A percentile compares a stretch with the other conserved stretches of the same genome.
These are phyloP conservation scores for Gymnopilus junonius DNA, from an alignment of 768 basidiomycete species.

Conservation along the genomic window DNA sequence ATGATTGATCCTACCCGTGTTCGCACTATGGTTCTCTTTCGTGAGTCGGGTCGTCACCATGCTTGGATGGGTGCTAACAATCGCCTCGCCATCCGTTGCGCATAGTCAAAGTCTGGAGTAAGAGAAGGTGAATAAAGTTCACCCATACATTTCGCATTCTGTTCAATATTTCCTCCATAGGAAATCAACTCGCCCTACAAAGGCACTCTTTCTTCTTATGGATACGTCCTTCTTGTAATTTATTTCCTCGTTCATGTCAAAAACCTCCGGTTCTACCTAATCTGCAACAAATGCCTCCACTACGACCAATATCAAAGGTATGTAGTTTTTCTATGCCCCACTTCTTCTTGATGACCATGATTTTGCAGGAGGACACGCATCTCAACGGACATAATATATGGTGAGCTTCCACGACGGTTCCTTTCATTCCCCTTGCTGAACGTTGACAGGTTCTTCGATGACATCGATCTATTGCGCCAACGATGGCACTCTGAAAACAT, in stretches of 20 bases:
- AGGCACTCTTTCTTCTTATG: constrained; percentile 95
- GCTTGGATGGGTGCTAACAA: constrained; percentile 14
- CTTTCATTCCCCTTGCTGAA: constrained; percentile 12
- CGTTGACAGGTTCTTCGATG: constrained; percentile 87
- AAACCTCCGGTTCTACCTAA: constrained; percentile 94
- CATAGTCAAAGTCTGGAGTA: constrained; percentile 98
- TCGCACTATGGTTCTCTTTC: constrained; percentile 92
- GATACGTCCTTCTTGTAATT: constrained; percentile 96
- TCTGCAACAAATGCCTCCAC: constrained; percentile 91
- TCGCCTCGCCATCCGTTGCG: constrained; percentile 13
- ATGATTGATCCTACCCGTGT: constrained; percentile 95
- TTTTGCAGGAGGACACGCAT: constrained; percentile 74
- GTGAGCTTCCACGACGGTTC: constrained; percentile 37
- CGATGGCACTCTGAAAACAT: constrained; percentile 96
- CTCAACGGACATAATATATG: constrained; percentile 84
- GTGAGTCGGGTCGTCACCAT: constrained; percentile 56
- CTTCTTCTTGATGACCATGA: constrained; percentile 11
- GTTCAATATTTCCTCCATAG: constrained; percentile 37
- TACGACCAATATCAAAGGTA: constrained; percentile 84
- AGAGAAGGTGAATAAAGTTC: constrained; percentile 68
- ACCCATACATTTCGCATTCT: not conserved
- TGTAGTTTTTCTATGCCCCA: constrained; percentile 17
- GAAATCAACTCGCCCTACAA: constrained; percentile 98
- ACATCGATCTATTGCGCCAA: constrained; percentile 88
- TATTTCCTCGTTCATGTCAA: constrained; percentile 98